Evolutionary conservation across 108 stramenopile genomes (phyloP), one percentile per base, ranked within the genome.

Genomic region (Chaetoceros tenuissimus): DNA sequence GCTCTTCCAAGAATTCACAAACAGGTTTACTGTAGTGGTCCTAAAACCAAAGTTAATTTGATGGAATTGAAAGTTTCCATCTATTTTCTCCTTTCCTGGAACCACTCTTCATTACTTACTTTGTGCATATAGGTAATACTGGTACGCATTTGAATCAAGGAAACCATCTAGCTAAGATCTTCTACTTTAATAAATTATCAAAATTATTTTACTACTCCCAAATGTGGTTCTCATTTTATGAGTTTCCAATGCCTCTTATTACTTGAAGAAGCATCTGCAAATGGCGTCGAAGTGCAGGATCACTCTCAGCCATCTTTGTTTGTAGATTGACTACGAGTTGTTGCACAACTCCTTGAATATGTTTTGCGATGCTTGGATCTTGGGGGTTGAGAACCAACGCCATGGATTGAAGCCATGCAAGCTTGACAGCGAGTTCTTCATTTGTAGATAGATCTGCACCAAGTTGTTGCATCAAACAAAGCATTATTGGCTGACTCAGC

Each of bases 401-500:
- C 70, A 88, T 75, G 59, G 88, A 84, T 64, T 94, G 92, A 48
- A 96, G 62, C 94, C 94, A 96, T n/a, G 64, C 57, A 40, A 92
- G 52, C 51, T 81, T 73, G 3, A 69, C 68, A 29, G 74, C 51
- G 23, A 95, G 60, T 46, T 92, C 78, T 17, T 23, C 54, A 24
- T 67, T 53, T 2, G 47, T 57, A 2, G 64, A 67, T 27, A 94
- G 31, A 22, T 75, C 72, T 21, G 82, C 72, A 7, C 88, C 83
- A 25, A 96, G 66, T 57, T 96, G 89, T 53, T 94, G 92, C 79
- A 92, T 79, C 60, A 96, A 59, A 61, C 88, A 92, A 3, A 96
- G 62, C 56, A 96, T 65, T 48, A 94, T 82, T 16, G 84, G 75
- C 63, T 92, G 92, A 52, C 78, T 80, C 23, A 96, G 60, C 2